Conservation (phyloP, 2,329 filamentous ascomycete species). For the Colletotrichum tanaceti region DNA sequence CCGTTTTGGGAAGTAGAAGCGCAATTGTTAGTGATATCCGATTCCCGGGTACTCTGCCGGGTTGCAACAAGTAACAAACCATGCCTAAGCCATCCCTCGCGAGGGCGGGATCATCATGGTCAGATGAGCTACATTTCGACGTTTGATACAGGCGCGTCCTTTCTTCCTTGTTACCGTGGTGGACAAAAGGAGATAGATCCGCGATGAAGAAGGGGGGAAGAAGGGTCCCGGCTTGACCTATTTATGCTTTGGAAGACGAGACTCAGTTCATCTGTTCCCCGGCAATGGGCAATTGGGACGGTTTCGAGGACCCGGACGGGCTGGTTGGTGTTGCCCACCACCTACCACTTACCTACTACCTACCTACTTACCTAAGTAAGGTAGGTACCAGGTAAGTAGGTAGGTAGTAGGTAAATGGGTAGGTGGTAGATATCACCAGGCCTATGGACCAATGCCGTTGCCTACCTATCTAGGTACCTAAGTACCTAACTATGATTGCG, state of each 20-base stretch:
- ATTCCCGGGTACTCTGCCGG: background rate
- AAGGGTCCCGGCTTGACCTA: background rate
- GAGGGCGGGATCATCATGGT: background rate
- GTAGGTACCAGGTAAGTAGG: no score
- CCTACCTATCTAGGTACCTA: no score
- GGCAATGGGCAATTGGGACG: background rate
- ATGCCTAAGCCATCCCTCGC: background rate
- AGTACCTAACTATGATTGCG: no score
- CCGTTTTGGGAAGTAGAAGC: background rate
- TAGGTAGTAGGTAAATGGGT: no score
- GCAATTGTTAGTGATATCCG: constrained; percentile 1
- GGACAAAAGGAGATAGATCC: background rate
- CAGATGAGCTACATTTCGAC: background rate
- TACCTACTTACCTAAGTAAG: no score
- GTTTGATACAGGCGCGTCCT: background rate
- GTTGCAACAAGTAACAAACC: background rate
- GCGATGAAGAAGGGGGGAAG: background rate
- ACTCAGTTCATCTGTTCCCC: background rate
- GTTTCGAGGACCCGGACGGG: constrained; percentile 2
- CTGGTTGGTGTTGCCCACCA: background rate
- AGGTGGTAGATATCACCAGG: no score
- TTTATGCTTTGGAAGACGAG: background rate
- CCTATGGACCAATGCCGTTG: background rate
- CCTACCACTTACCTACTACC: no score
- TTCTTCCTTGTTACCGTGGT: background rate